Conservation (phyloP, 2,329 filamentous ascomycete genomes). For the Scedosporium aurantiacum region DNA sequence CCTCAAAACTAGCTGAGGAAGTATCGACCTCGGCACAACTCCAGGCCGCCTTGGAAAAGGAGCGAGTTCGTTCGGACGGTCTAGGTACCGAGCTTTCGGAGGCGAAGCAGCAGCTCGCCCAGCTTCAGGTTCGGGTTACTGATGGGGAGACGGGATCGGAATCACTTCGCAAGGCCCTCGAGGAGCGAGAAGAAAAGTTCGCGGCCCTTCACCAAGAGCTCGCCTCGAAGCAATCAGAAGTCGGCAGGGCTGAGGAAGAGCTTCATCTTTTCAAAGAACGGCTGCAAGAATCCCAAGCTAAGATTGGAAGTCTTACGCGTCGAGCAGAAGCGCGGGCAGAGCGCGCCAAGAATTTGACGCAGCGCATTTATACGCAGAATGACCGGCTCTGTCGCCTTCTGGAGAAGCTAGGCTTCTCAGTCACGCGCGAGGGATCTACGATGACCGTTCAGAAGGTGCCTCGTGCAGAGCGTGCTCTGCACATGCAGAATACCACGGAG, state of each 20-base stretch:
- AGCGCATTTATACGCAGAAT: constrained; percentile 71
- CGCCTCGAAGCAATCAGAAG: constrained; percentile 62
- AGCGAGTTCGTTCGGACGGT: constrained; percentile 41
- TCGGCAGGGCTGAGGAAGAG: constrained; percentile 67
- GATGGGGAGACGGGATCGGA: constrained; percentile 79
- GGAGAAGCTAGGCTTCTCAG: constrained; percentile 75
- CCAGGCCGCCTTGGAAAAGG: constrained; percentile 40
- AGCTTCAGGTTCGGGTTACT: constrained; percentile 60
- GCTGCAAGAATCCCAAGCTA: constrained; percentile 40
- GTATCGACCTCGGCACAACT: constrained; percentile 41
- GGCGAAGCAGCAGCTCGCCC: constrained; percentile 57
- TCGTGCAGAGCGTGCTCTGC: constrained; percentile 43
- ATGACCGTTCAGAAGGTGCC: constrained; percentile 67
- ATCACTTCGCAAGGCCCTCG: constrained; percentile 60
- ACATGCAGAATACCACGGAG: constrained; percentile 43
- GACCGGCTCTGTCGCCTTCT: constrained; percentile 74
- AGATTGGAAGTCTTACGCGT: constrained; percentile 36
- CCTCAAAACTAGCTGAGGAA: constrained; percentile 39
- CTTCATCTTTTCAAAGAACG: constrained; percentile 58
- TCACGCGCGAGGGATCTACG: constrained; percentile 59
- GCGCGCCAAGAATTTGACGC: constrained; percentile 73
- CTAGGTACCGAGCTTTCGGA: constrained; percentile 49
- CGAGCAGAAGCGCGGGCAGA: constrained; percentile 60
- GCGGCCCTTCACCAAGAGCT: constrained; percentile 58
- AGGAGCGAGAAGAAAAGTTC: constrained; percentile 64